Evolutionary conservation across 495 filamentous ascomycete species (phyloP).

Genomic region (Penicillium flavigenum): DNA sequence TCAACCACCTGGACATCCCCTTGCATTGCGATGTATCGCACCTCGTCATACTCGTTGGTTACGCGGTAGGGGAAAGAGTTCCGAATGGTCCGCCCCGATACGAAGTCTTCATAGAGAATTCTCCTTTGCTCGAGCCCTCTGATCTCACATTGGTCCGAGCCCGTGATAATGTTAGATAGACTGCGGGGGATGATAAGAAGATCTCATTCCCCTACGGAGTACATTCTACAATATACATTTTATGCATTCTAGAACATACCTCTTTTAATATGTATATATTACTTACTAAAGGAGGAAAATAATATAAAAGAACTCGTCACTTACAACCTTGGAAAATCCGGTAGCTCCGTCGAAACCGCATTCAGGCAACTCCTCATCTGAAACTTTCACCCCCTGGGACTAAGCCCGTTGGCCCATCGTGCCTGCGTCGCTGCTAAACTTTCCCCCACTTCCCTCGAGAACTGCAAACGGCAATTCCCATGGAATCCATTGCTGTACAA

Average conservation of each 20-base stretch:
- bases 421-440: slow-evolving; percentile 11
- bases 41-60: slow-evolving; percentile 27
- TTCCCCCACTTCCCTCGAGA: not conserved
- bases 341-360: slow-evolving; percentile 10
- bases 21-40: slow-evolving; percentile 26
- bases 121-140: slow-evolving; percentile 9
- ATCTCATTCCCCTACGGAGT: not conserved
- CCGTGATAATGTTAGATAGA: slow-evolving; percentile 7
- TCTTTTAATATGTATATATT: not conserved
- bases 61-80: slow-evolving; percentile 25
- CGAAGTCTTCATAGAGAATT: slow-evolving; percentile 11
- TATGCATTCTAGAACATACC: not conserved
- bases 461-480: slow-evolving; percentile 9
- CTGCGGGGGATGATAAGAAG: slow-evolving; percentile 7
- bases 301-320: slow-evolving; percentile 6
- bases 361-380: slow-evolving; percentile 9
- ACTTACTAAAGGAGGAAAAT: not conserved
- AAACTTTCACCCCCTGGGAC: slow-evolving; percentile 9
- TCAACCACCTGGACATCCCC: slow-evolving; percentile 7
- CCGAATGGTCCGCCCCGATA: slow-evolving; percentile 23
- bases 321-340: not conserved
- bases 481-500: not conserved
- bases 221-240: not conserved
- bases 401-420: slow-evolving; percentile 10
- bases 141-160: slow-evolving; percentile 14